Conservation (phyloP, 768 basidiomycete species). For the Amanita phalloides region DNA sequence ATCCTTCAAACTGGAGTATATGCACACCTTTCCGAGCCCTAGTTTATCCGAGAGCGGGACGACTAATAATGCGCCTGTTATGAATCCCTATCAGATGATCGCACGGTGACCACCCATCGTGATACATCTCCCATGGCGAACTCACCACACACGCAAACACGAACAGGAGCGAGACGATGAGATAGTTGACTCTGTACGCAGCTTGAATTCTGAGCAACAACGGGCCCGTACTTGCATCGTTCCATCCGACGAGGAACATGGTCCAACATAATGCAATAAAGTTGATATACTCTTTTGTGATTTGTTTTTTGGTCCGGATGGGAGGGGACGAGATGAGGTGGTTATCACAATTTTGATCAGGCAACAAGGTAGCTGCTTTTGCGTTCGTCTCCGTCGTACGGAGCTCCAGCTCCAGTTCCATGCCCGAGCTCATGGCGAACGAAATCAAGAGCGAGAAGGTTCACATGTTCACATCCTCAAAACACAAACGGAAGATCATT, state of each 20-base stretch:
- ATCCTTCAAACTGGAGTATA: no score
- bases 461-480: no score
- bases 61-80: slow-evolving; percentile 27
- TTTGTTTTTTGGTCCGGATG: slow-evolving; percentile 13
- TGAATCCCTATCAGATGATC: slow-evolving; percentile 24
- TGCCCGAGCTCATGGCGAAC: no score
- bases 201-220: slow-evolving; percentile 62
- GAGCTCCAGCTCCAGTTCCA: no score
- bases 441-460: no score
- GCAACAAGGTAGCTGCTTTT: no score
- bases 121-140: not conserved
- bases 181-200: slow-evolving; percentile 41
- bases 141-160: slow-evolving; percentile 28
- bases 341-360: no score
- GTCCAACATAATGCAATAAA: slow-evolving; percentile 44
- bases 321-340: not conserved
- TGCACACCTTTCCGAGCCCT: slow-evolving; percentile 32
- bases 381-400: no score
- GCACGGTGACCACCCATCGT: not conserved
- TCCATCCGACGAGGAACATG: slow-evolving; percentile 64
- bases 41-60: slow-evolving; percentile 24
- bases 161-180: slow-evolving; percentile 53
- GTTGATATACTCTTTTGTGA: slow-evolving; percentile 26
- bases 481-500: no score
- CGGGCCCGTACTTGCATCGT: slow-evolving; percentile 67